Percentiles rank a stretch among this genome's conserved stretches.
Evolutionary conservation across 2,329 filamentous ascomycete genomes (phyloP).

Genomic region (Malbranchea cinnamomea): DNA sequence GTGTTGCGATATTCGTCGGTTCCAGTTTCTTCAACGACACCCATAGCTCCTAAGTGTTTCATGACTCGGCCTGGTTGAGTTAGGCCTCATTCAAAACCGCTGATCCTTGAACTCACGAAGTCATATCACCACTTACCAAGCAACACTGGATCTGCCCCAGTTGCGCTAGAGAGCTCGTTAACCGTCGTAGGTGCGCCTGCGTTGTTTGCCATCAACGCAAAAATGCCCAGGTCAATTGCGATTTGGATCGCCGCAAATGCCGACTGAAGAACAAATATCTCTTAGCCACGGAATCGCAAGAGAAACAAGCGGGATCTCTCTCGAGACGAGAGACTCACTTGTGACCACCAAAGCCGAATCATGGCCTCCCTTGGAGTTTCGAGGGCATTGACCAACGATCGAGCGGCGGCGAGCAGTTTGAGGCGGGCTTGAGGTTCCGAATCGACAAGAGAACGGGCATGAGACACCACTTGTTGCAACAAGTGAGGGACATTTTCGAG

Average conservation of each 20-base stretch:
- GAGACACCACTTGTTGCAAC: conserved; percentile 9
- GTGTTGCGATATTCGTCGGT: conserved; percentile 16
- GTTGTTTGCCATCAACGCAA: conserved; percentile 8
- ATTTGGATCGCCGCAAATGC: conserved; percentile 9
- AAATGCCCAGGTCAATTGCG: conserved; percentile 9
- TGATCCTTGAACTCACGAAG: background rate
- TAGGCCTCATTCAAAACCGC: too few species aligned
- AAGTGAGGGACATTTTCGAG: conserved; percentile 11
- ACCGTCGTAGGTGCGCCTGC: conserved; percentile 9
- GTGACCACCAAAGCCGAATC: conserved; percentile 15
- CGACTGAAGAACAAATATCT: background rate
- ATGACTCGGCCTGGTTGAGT: conserved; percentile 13
- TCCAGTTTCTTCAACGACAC: conserved; percentile 13
- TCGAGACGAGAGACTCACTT: conserved; percentile 9
- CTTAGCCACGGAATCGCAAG: conserved; percentile 2
- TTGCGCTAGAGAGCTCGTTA: conserved; percentile 7
- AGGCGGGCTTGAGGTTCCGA: conserved; percentile 10
- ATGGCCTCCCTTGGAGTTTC: conserved; percentile 19
- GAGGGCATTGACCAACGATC: conserved; percentile 14
- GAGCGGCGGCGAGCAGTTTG: conserved; percentile 15
- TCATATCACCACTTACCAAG: conserved; percentile 7
- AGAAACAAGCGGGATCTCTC: background rate
- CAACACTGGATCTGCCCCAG: conserved; percentile 9
- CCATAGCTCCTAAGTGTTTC: conserved; percentile 12
- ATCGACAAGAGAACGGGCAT: conserved; percentile 9